Evolutionary conservation across 2,329 filamentous ascomycete genomes (phyloP).

Genomic region (Metarhizium guizhouense): DNA sequence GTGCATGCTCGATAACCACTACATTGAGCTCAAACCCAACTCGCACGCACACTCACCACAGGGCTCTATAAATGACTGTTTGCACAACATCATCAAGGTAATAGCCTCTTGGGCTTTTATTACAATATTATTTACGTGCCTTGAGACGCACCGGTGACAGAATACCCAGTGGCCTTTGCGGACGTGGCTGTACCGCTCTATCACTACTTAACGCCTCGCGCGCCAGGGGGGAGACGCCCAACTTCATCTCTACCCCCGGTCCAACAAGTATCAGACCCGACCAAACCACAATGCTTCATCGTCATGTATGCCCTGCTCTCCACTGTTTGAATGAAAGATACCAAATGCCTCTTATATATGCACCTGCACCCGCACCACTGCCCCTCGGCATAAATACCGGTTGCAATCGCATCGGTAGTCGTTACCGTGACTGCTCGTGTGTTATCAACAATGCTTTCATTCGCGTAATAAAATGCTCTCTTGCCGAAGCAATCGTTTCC

Average conservation of each 20-base stretch:
- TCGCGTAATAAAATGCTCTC: neutral
- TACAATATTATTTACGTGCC: slow-evolving; percentile 4
- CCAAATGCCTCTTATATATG: neutral
- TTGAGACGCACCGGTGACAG: slow-evolving; percentile 3
- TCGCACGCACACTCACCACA: neutral
- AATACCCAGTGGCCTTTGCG: neutral
- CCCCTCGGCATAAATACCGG: neutral
- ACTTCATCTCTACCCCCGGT: neutral
- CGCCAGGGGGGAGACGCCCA: slow-evolving; percentile 1
- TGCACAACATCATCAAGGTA: neutral
- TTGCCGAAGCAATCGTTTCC: neutral
- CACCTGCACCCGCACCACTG: neutral
- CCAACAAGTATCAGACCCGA: neutral
- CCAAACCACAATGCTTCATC: neutral
- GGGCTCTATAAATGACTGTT: neutral
- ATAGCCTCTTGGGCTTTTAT: neutral
- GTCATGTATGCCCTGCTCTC: neutral
- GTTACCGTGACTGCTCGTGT: neutral
- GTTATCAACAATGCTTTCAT: neutral
- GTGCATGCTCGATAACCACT: slow-evolving; percentile 2
- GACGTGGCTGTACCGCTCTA: slow-evolving; percentile 17
- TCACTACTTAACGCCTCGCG: slow-evolving; percentile 16
- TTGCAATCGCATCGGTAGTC: neutral
- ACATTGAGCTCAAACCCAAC: neutral
- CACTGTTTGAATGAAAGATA: neutral